These are phyloP conservation scores for Rhodotorula paludigena DNA, from an alignment of 768 basidiomycete species.

Conservation along the genomic window DNA sequence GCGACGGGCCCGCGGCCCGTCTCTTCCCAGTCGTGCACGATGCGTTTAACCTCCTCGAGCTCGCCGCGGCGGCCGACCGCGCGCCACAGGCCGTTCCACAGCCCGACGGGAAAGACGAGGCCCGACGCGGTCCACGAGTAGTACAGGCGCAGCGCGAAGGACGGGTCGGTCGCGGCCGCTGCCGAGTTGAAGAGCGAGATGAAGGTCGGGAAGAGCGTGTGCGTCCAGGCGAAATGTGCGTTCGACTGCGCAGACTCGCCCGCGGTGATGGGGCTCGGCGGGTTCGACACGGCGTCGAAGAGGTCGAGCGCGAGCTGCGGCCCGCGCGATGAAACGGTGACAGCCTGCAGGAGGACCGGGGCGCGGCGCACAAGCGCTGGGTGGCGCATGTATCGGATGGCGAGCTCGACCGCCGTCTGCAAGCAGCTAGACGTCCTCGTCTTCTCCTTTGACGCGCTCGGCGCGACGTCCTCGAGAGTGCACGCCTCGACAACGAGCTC, in stretches of 20 bases:
- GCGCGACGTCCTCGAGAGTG: background rate
- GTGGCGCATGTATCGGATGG: background rate
- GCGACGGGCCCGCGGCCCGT: slow-evolving; percentile 8
- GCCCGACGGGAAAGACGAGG: slow-evolving; percentile 18
- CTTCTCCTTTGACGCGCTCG: no score
- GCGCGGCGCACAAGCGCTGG: slow-evolving; percentile 15
- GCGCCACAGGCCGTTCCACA: slow-evolving; percentile 24
- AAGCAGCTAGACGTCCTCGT: background rate
- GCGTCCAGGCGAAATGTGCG: slow-evolving; percentile 14
- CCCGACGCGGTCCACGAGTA: slow-evolving; percentile 27
- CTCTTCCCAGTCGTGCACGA: slow-evolving; percentile 29
- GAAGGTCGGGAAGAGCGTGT: slow-evolving; percentile 3
- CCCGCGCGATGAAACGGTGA: slow-evolving; percentile 5
- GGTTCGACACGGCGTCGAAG: slow-evolving; percentile 3
- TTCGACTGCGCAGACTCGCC: background rate
- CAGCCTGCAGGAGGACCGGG: slow-evolving; percentile 6
- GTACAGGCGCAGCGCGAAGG: slow-evolving; percentile 23
- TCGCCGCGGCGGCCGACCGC: background rate
- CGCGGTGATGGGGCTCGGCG: background rate
- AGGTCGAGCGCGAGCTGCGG: slow-evolving; percentile 11
- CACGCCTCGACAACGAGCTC: slow-evolving; percentile 11
- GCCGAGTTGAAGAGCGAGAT: slow-evolving; percentile 21
- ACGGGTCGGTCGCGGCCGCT: background rate
- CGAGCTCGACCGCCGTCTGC: slow-evolving; percentile 3
- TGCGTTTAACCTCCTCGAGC: slow-evolving; percentile 16